Conservation (phyloP, 768 basidiomycete genomes). For the Pleurotus tuoliensis region DNA sequence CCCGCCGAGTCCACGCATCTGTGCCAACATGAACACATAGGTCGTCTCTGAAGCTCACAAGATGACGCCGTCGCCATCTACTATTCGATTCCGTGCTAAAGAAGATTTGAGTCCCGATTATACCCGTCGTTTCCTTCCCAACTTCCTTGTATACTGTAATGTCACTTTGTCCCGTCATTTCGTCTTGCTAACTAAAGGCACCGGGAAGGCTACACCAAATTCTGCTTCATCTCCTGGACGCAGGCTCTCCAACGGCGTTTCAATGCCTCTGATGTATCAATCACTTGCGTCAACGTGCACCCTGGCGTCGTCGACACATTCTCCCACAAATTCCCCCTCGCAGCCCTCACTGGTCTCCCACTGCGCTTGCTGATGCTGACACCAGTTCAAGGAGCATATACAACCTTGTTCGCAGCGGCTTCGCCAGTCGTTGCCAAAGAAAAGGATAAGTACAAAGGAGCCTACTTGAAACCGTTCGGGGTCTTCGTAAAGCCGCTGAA, state of each 20-base stretch:
- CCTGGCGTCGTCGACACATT: constrained; percentile 37
- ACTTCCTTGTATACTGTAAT: constrained; percentile 29
- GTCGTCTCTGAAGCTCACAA: constrained; percentile 27
- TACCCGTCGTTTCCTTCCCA: constrained; percentile 14
- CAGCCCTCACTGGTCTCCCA: constrained; percentile 11
- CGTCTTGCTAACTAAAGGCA: neutral
- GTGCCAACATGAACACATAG: constrained; percentile 16
- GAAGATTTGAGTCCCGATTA: constrained; percentile 34
- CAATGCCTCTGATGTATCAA: constrained; percentile 27
- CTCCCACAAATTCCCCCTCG: constrained; percentile 12
- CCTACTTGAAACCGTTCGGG: constrained; percentile 32
- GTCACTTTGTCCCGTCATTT: neutral
- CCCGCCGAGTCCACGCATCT: neutral
- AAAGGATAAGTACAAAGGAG: constrained; percentile 29
- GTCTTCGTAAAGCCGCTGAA: constrained; percentile 21
- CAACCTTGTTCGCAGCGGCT: constrained; percentile 36
- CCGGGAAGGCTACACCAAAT: constrained; percentile 43
- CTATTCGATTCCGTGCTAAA: constrained; percentile 22
- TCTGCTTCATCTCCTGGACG: constrained; percentile 47
- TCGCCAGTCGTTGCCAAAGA: constrained; percentile 27
- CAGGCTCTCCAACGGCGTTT: constrained; percentile 47
- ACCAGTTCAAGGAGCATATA: constrained; percentile 30
- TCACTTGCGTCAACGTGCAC: constrained; percentile 36
- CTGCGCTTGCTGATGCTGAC: constrained; percentile 13
- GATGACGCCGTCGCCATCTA: constrained; percentile 13